Percentiles rank a stretch among this genome's conserved stretches.
phyloP scores from a whole-genome alignment of 2,329 filamentous ascomycete genomes.

The Dactylellina cionopaga region DNA sequence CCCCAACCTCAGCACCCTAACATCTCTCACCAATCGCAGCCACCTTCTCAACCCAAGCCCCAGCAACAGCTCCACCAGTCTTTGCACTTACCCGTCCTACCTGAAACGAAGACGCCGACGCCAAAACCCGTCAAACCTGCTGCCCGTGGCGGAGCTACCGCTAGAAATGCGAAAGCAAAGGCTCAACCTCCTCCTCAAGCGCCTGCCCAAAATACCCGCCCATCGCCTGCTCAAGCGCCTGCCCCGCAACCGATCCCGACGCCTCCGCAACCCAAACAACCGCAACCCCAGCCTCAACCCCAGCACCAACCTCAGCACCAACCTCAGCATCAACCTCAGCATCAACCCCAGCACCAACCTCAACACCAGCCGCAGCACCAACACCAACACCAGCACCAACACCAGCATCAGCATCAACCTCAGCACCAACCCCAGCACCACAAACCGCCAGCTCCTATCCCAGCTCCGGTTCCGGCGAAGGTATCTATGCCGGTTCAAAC shows the following conservation, averaged over 20 bases:
- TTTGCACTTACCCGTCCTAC: conserved; percentile 42
- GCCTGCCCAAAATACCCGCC: conserved; percentile 9
- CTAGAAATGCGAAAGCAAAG: conserved; percentile 41
- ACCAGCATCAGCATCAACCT: conserved; percentile 54
- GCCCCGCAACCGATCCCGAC: conserved; percentile 50
- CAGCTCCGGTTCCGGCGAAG: conserved; percentile 27
- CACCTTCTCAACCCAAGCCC: conserved; percentile 26
- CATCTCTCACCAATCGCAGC: conserved; percentile 31
- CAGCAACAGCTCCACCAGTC: conserved; percentile 46
- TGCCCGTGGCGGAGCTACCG: conserved; percentile 17
- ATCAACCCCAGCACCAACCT: conserved; percentile 50
- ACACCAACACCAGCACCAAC: background rate
- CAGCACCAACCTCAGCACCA: conserved; percentile 48
- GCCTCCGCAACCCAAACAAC: conserved; percentile 52
- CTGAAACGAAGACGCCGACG: conserved; percentile 31
- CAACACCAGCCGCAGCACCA: conserved; percentile 55
- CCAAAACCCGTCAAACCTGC: conserved; percentile 35
- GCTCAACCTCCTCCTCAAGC: conserved; percentile 24
- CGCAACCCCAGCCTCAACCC: conserved; percentile 53
- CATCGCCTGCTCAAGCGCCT: conserved; percentile 36
- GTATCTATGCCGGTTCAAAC: conserved; percentile 38
- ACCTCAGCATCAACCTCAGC: conserved; percentile 51
- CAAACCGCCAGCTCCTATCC: conserved; percentile 20
- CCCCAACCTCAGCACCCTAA: conserved; percentile 30
- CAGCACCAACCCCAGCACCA: conserved; percentile 60